Base-by-base conservation (phyloP, 768 basidiomycete species). In the Auricularia cornea region DNA sequence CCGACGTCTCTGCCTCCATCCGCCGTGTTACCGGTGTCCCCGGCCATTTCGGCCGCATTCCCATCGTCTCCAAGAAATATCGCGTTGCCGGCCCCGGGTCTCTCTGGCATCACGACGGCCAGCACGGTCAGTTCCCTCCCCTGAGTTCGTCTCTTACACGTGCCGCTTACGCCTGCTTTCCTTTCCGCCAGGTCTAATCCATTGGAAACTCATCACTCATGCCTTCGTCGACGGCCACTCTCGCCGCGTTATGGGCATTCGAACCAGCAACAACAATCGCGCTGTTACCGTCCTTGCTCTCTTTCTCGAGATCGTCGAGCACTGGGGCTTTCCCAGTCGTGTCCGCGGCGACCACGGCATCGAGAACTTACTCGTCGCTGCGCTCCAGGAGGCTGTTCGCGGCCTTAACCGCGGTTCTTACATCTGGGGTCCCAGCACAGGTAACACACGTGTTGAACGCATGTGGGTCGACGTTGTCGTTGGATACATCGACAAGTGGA, bases 291-390 rank as follows among this genome's bases (percentile, higher is more conserved):
- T 81, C 3, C 63, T 76, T 0, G 29, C 69, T 1, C 62, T 78
- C 0, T 79, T 79, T 60, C 59, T 70, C 0, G 54, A 64, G 51
- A 71, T 68, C 1, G 60, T 67, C 16, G n/a, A 14, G 1, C 30
- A 61, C 3, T 70, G 73, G 68, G 74, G 77, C 1, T 40, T 72
- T 1, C 78, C 77, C 0, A 70, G 68, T 3, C 63, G 73, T 1
- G 32, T 75, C 3, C 62, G 75, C 8, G 78, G 76, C 3, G 77
- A 80, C 63, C 75, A 77, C 70, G 78, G 79, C 2, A 66, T 66
- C 8, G 76, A 78, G 64, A 79, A 79, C 65, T 29, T 77, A 2
- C 59, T 66, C 8, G 35, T 35, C 10, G 48, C 48, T 20, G 73
- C 78, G 23, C 73, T 75, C 33, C 38, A n/a, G 2, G 66, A 54